phyloP scores from a whole-genome alignment of 208 protist genomes.

The Wallacemonas sp. region DNA sequence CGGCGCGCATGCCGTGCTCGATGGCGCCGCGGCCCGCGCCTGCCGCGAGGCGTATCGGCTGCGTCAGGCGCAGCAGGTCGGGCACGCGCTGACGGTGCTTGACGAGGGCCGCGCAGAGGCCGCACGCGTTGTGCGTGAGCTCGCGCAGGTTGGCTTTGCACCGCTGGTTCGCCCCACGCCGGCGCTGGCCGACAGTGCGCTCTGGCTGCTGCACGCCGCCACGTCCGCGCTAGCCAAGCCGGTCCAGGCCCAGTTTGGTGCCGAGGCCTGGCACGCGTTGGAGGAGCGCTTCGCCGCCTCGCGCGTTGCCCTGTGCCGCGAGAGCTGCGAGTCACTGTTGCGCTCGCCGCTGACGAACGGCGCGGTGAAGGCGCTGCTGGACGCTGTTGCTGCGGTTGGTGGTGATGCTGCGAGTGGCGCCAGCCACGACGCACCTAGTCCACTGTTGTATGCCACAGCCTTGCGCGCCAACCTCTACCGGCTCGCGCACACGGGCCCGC shows the following conservation, averaged over 20 bases:
- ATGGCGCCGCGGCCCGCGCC: neutral
- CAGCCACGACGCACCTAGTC: neutral
- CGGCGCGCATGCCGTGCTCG: neutral
- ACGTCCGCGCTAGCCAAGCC: neutral
- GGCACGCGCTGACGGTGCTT: neutral
- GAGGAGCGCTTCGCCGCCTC: neutral
- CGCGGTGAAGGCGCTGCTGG: conserved; percentile 14
- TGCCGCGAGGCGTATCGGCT: conserved; percentile 18
- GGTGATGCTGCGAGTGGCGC: too few species aligned
- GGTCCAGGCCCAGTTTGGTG: neutral
- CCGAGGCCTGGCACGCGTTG: neutral
- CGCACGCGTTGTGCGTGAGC: neutral
- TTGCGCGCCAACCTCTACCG: conserved; percentile 19
- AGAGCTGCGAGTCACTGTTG: neutral
- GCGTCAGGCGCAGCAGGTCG: conserved; percentile 6
- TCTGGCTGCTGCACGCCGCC: conserved; percentile 8
- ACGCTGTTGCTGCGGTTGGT: neutral
- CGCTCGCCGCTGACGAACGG: conserved; percentile 3
- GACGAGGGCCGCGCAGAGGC: neutral
- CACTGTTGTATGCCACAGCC: conserved; percentile 4
- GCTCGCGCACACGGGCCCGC: conserved; percentile 9
- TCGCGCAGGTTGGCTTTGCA: neutral
- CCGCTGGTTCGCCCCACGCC: neutral
- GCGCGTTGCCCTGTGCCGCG: conserved; percentile 1
- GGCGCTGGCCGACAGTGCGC: conserved; percentile 6